Base-by-base conservation (phyloP, 2,329 filamentous ascomycete genomes). In the Stagonosporopsis rhizophila region DNA sequence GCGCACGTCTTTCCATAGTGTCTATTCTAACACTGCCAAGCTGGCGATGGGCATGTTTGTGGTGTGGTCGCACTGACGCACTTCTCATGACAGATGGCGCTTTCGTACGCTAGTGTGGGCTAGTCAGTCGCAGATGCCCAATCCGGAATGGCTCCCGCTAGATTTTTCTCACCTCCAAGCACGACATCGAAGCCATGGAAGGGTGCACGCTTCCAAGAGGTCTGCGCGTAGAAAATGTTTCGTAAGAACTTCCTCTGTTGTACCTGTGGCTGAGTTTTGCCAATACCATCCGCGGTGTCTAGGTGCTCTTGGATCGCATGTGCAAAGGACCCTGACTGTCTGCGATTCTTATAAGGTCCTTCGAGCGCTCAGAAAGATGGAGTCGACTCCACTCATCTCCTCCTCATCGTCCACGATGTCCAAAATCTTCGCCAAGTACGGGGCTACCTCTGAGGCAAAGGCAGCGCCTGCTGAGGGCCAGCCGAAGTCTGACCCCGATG, bases 371-470 rank as follows among this genome's bases (percentile, higher is more conserved):
- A 38, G 15, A 46, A 42, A 30, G 34, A 58, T 58, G 55, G 52
- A 56, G 39, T 44, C 40, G 37, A 47, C 50, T 51, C 56, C 51
- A 49, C 52, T 58, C 51, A 52, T 58, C 30, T 49, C 58, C 41
- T 52, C 55, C 15, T 47, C 58, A 6, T 46, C 58, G 6, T 58
- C 52, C 20, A 49, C 50, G 19, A 64, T 66, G 60, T 54, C 58
- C 7, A 59, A 60, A 52, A 39, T 64, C 52, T 60, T 66, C 47
- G 44, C 49, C 14, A 64, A 58, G 17, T 49, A 63, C 44, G 58
- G 53, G 19, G 32, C 47, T 20, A 58, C 59, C 6, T 30, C 55
- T 27, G 49, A 57, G 34, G 52, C 47, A 27, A 48, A 57, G 34
- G 32, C 39, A 15, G 38, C 48, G 9, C 15, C 55, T 45, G 47